Percentiles rank a stretch among this genome's conserved stretches.
Evolutionary conservation across 2,329 filamentous ascomycete species (phyloP).

Genomic region (Clonostachys sp.): DNA sequence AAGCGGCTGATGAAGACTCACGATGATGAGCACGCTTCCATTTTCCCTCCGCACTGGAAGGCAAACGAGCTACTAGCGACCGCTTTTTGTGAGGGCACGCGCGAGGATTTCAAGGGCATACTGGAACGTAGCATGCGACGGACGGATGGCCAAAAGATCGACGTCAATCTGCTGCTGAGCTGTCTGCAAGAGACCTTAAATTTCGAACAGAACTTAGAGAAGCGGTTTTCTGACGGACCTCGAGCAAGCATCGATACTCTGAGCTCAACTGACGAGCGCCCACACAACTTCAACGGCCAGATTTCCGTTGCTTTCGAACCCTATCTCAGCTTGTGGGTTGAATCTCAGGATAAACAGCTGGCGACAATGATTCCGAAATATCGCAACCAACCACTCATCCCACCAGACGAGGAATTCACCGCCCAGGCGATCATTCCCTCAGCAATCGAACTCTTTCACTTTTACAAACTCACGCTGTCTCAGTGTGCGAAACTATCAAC

Average conservation of each 20-base stretch:
- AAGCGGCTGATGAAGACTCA: conserved; percentile 92
- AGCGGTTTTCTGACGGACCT: conserved; percentile 68
- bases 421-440: conserved; percentile 85
- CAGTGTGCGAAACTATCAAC: conserved; percentile 97
- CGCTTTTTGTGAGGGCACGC: conserved; percentile 90
- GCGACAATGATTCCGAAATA: conserved; percentile 83
- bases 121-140: conserved; percentile 82
- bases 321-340: conserved; percentile 94
- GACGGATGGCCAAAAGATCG: conserved; percentile 71
- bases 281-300: conserved; percentile 77
- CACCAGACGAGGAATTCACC: conserved; percentile 87
- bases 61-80: conserved; percentile 88
- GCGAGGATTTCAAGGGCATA: conserved; percentile 93
- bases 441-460: conserved; percentile 94
- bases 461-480: conserved; percentile 87
- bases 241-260: conserved; percentile 88
- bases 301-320: conserved; percentile 98
- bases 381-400: conserved; percentile 73
- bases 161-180: conserved; percentile 83
- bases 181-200: conserved; percentile 95
- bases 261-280: conserved; percentile 70
- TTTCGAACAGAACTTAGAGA: conserved; percentile 90
- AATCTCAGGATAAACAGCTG: conserved; percentile 88
- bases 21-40: conserved; percentile 83
- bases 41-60: conserved; percentile 86